Conservation (phyloP, 345 rosid genomes). For the Populus nigra region DNA sequence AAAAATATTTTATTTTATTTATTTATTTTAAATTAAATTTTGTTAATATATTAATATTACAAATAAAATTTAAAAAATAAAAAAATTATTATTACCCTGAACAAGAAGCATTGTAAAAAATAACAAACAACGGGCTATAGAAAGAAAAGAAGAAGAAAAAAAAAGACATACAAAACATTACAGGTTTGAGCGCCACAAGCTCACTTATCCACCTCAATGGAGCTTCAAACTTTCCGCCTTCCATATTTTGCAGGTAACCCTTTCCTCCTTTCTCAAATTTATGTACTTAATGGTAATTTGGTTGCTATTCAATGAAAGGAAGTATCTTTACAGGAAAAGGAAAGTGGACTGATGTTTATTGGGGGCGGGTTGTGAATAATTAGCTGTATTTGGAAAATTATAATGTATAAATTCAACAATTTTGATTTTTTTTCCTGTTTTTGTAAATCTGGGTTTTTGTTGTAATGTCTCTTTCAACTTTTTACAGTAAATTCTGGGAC, state of each 20-base stretch:
- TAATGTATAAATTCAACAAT: too few relatives aligned
- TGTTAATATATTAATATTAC: too few relatives aligned
- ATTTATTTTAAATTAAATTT: too few relatives aligned
- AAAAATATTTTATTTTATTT: too few relatives aligned
- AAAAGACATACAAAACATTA: neutral
- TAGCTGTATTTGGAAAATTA: neutral
- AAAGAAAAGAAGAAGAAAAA: too few relatives aligned
- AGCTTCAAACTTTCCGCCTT: slow-evolving; percentile 29
- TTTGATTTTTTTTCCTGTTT: neutral
- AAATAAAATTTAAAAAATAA: too few relatives aligned
- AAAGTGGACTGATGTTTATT: neutral
- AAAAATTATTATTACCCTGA: too few relatives aligned
- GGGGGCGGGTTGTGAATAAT: neutral
- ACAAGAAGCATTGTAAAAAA: too few relatives aligned
- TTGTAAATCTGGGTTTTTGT: neutral
- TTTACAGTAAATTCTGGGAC: neutral
- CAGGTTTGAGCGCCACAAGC: neutral
- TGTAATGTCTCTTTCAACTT: neutral
- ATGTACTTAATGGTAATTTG: too few relatives aligned
- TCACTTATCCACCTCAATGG: slow-evolving; percentile 19
- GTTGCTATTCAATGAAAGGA: neutral
- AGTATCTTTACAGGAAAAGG: neutral
- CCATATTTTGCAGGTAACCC: slow-evolving; percentile 19
- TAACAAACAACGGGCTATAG: neutral
- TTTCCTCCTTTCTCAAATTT: neutral